A percentile compares a stretch with the other conserved stretches of the same genome.
Conservation (phyloP, 1,139 yeast species). For the Scheffersomyces illinoinensis region DNA sequence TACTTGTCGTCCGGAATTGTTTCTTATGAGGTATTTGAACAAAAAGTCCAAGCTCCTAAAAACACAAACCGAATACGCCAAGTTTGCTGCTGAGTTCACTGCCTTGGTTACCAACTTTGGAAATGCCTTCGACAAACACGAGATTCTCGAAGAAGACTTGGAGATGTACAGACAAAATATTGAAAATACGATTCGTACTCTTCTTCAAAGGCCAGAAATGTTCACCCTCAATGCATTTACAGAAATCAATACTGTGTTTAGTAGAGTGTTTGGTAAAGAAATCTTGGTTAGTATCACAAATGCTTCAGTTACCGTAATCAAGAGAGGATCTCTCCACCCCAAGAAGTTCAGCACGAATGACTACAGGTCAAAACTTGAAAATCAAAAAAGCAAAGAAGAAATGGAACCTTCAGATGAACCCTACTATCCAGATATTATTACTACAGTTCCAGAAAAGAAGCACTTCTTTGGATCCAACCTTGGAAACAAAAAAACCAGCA, state of each 20-base stretch:
- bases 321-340: neutral
- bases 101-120: neutral
- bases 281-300: neutral
- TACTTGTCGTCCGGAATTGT: neutral
- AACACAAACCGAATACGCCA: neutral
- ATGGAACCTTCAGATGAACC: neutral
- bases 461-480: neutral
- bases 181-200: neutral
- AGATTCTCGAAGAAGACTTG: neutral
- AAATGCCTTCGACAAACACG: neutral
- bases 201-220: neutral
- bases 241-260: neutral
- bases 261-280: neutral
- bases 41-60: neutral
- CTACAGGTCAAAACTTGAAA: neutral
- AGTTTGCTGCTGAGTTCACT: neutral
- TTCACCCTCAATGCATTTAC: neutral
- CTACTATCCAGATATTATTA: neutral
- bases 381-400: neutral
- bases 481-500: neutral
- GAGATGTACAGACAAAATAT: neutral
- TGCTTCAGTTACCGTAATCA: neutral
- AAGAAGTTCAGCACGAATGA: neutral
- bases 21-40: neutral
- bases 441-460: neutral